A percentile compares a stretch with the other conserved stretches of the same genome.
These are phyloP conservation scores for Calvatia gigantea DNA, from an alignment of 768 basidiomycete genomes.

Conservation along the genomic window DNA sequence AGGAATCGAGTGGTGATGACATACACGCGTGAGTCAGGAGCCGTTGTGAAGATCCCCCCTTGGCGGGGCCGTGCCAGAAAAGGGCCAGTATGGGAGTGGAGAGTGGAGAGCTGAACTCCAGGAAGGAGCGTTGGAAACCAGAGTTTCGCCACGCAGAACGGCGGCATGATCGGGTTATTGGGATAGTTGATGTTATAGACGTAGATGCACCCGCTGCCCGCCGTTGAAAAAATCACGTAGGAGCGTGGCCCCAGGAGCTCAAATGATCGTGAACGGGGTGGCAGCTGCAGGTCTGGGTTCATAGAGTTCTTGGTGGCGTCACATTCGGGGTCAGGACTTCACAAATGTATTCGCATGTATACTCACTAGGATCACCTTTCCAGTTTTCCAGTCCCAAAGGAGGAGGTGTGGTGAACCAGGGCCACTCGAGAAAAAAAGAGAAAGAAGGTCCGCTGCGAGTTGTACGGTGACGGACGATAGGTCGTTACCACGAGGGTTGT, in stretches of 20 bases:
- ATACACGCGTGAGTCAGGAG: conserved; percentile 8
- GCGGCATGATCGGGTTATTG: conserved; percentile 3
- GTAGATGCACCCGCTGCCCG: conserved; percentile 33
- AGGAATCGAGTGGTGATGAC: conserved; percentile 7
- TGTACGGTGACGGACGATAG: conserved; percentile 38
- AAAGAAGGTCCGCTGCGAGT: conserved; percentile 52
- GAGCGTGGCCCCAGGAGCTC: conserved; percentile 42
- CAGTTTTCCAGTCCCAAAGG: conserved; percentile 54
- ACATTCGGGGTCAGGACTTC: neutral
- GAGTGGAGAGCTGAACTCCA: conserved; percentile 13
- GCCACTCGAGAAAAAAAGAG: conserved; percentile 34
- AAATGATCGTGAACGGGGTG: conserved; percentile 35
- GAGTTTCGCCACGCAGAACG: conserved; percentile 13
- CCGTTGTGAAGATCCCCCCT: conserved; percentile 22
- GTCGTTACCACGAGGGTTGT: conserved; percentile 18
- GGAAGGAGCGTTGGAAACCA: conserved; percentile 13
- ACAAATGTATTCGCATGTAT: neutral
- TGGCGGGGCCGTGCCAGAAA: conserved; percentile 24
- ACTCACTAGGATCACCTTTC: conserved; percentile 39
- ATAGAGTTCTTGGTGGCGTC: conserved; percentile 25
- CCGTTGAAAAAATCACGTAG: conserved; percentile 36
- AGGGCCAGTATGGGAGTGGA: conserved; percentile 30
- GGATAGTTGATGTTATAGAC: conserved; percentile 36
- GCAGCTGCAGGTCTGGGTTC: conserved; percentile 18
- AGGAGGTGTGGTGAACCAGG: conserved; percentile 27